phyloP scores from a whole-genome alignment of 352 stramenopile genomes.

The Phytophthora quininea region DNA sequence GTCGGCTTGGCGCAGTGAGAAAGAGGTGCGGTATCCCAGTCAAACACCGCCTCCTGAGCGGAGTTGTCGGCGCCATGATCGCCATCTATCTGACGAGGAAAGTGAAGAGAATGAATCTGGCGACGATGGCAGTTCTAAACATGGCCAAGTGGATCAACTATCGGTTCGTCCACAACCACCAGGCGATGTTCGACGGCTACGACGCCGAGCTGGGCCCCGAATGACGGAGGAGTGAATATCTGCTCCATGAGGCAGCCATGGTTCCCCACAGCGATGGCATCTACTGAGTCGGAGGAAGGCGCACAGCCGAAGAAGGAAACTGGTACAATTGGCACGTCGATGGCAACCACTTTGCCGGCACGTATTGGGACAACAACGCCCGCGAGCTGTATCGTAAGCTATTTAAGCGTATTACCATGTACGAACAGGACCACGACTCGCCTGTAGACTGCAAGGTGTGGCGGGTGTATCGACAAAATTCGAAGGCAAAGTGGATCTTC shows the following conservation, averaged over 20 bases:
- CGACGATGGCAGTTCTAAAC: conserved; percentile 48
- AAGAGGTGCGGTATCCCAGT: not conserved
- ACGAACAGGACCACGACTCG: conserved; percentile 23
- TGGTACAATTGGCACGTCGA: conserved; percentile 74
- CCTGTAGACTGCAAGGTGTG: not conserved
- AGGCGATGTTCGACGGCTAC: conserved; percentile 54
- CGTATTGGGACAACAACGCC: conserved; percentile 59
- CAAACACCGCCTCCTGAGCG: not conserved
- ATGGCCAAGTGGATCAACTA: conserved; percentile 54
- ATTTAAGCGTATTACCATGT: conserved; percentile 56
- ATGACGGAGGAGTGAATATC: conserved; percentile 69
- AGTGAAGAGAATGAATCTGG: conserved; percentile 42
- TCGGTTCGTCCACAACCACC: conserved; percentile 36
- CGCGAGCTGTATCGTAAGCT: conserved; percentile 57
- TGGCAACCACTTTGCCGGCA: conserved; percentile 63
- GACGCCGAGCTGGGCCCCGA: conserved; percentile 57
- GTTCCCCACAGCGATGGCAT: conserved; percentile 44
- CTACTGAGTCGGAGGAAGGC: not conserved
- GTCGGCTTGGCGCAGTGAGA: not conserved
- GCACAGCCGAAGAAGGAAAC: conserved; percentile 31
- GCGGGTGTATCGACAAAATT: not conserved
- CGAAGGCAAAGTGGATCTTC: conserved; percentile 1
- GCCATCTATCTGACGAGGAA: conserved; percentile 22
- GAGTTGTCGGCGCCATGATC: conserved; percentile 10
- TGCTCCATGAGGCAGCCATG: conserved; percentile 62